Evolutionary conservation across 2,329 filamentous ascomycete genomes (phyloP), one percentile per base, ranked within the genome.

Genomic region (Colletotrichum sp.): DNA sequence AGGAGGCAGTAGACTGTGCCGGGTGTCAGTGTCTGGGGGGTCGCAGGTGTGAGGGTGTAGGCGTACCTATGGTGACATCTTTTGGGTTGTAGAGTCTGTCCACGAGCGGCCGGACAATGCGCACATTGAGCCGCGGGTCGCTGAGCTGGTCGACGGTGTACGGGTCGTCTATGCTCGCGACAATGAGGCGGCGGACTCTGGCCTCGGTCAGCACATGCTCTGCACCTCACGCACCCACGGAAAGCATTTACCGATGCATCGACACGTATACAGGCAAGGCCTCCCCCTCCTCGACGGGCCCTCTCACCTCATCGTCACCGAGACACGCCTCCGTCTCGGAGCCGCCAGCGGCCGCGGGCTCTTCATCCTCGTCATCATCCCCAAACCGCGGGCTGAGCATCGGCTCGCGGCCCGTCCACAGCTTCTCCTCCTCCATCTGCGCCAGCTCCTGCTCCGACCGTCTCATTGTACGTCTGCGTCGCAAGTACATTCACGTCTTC

Each of bases 21-120:
- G 3, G n/a, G 24, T 43, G 55, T 75, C 16, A 75, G 55, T 77
- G 21, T 43, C 26, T 65, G 10, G 43, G 21, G 24, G 3, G n/a
- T 38, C 30, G 7, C 48, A 13, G 28, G n/a, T 24, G 8, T 4
- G 38, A 32, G 16, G 30, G 8, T 12, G 21, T 6, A n/a, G 66
- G 75, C 86, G 72, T 83, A 91, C 90, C 87, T 69, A 93, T 87
- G 2, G 92, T 93, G 38, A 93, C 89, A 83, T 94, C 93, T 28
- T 92, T 87, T 55, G 90, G 87, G 72, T 92, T 89, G 81, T 93
- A 94, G 0, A 94, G 87, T 57, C 92, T 88, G 78, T 94, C 92
- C 13, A 94, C 92, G n/a, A 95, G 84, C 4, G 93, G 93, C 65
- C 93, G 89, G 8, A 94, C 92, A 64, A 94, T 88, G 15, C 92